Conservation (phyloP, 805 yeast species). For the Sugiyamaella boreocaroliniensis region DNA sequence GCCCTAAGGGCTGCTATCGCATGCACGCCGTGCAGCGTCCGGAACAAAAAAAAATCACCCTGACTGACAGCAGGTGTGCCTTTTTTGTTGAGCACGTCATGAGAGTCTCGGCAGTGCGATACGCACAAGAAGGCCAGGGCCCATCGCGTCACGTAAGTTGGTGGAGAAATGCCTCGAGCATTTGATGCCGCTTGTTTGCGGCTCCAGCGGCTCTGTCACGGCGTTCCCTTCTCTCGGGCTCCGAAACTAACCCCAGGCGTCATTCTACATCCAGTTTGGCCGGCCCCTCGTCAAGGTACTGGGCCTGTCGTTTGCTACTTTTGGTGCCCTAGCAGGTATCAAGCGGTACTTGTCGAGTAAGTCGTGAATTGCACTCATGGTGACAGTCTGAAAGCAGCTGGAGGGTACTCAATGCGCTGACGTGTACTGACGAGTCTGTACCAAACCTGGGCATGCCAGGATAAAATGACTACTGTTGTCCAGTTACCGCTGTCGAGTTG, state of each 20-base stretch:
- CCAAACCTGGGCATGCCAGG: too few relatives aligned
- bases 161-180: not conserved
- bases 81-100: too few relatives aligned
- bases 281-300: slow-evolving; percentile 19
- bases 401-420: too few relatives aligned
- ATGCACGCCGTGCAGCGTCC: not conserved
- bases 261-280: slow-evolving; percentile 18
- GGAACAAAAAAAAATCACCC: not conserved
- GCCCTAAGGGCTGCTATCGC: not conserved
- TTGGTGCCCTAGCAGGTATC: slow-evolving; percentile 13
- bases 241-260: slow-evolving; percentile 12
- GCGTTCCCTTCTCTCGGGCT: not conserved
- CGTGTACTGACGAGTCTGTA: too few relatives aligned
- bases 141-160: not conserved
- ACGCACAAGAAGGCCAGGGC: not conserved
- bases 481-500: too few relatives aligned
- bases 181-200: not conserved
- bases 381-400: not conserved
- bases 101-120: too few relatives aligned
- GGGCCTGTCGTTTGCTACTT: slow-evolving; percentile 18
- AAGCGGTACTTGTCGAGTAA: not conserved
- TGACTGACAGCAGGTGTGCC: too few relatives aligned
- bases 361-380: not conserved
- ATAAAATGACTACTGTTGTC: too few relatives aligned
- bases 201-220: not conserved